Conservation (phyloP, 2,329 filamentous ascomycete species). For the Fusarium praegraminearum region DNA sequence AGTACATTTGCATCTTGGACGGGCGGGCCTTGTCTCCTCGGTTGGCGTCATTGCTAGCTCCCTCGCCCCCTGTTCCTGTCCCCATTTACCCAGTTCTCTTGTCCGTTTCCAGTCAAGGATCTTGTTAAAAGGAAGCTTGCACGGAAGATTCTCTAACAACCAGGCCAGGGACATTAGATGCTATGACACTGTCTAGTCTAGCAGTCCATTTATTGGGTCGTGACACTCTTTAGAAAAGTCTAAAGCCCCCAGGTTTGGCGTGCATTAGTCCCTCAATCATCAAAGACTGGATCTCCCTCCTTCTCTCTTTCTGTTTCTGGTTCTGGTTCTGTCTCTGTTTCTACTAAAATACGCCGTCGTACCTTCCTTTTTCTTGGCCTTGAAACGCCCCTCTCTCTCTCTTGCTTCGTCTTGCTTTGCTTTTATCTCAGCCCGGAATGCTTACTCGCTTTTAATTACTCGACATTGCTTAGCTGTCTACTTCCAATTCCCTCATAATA, state of each 20-base stretch:
- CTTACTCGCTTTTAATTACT: constrained; percentile 22
- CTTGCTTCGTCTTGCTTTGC: too few species aligned
- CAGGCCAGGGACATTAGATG: constrained; percentile 7
- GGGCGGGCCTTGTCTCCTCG: background rate
- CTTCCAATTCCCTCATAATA: background rate
- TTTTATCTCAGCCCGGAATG: constrained; percentile 29
- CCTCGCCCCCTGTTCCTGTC: constrained; percentile 3
- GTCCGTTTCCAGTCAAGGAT: constrained; percentile 18
- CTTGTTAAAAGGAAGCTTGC: constrained; percentile 17
- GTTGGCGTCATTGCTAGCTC: constrained; percentile 28
- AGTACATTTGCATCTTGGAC: background rate
- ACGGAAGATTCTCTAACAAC: constrained; percentile 25
- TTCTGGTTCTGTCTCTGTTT: background rate
- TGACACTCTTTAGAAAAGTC: constrained; percentile 10
- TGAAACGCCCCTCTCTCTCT: background rate
- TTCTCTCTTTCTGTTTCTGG: background rate
- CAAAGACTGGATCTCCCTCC: constrained; percentile 21
- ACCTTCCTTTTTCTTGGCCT: constrained; percentile 4
- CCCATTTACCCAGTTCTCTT: constrained; percentile 16
- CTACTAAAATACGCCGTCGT: constrained; percentile 31
- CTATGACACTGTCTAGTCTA: background rate
- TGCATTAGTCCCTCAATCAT: constrained; percentile 11
- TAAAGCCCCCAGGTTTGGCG: constrained; percentile 10
- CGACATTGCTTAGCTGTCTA: constrained; percentile 3
- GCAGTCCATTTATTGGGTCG: background rate